These are phyloP conservation scores for Metschnikowia anglica DNA, from an alignment of 805 yeast species.

Conservation along the genomic window DNA sequence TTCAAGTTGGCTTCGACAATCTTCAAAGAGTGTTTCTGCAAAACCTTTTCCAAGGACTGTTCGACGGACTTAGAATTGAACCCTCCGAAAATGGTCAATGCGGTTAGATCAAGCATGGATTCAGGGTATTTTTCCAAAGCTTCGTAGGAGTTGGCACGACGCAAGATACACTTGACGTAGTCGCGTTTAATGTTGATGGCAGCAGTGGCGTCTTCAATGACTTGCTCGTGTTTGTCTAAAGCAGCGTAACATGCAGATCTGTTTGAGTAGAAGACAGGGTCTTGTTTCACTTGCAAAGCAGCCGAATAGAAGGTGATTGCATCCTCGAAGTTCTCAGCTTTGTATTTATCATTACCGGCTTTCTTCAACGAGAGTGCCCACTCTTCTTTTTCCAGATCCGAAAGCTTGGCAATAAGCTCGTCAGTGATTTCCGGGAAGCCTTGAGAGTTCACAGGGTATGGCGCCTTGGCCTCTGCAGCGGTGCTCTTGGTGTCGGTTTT, in stretches of 20 bases:
- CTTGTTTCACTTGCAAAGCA: conserved; percentile 73
- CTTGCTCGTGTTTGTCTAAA: conserved; percentile 74
- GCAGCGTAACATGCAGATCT: conserved; percentile 95
- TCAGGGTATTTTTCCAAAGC: conserved; percentile 72
- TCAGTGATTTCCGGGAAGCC: conserved; percentile 61
- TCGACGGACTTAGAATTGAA: conserved; percentile 77
- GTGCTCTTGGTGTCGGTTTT: conserved; percentile 2
- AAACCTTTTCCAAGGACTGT: conserved; percentile 79
- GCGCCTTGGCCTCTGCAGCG: conserved; percentile 21
- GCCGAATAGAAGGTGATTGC: conserved; percentile 79
- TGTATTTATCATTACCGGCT: conserved; percentile 82
- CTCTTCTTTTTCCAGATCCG: conserved; percentile 53
- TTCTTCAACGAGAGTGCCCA: conserved; percentile 80
- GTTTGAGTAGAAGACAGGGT: conserved; percentile 90
- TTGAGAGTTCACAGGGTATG: conserved; percentile 52
- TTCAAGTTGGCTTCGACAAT: conserved; percentile 62
- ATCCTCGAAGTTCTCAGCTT: conserved; percentile 61
- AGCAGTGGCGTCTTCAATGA: conserved; percentile 79
- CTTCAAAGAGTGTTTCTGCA: conserved; percentile 75
- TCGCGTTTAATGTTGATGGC: conserved; percentile 87
- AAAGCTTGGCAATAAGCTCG: conserved; percentile 44
- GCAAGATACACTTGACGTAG: conserved; percentile 84
- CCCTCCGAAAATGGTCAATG: conserved; percentile 82
- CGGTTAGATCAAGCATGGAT: conserved; percentile 89
- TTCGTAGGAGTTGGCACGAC: conserved; percentile 94